A percentile compares a stretch with the other conserved stretches of the same genome.
Evolutionary conservation across 1,139 yeast genomes (phyloP).

Genomic region (Nakaseomyces nivariensis): DNA sequence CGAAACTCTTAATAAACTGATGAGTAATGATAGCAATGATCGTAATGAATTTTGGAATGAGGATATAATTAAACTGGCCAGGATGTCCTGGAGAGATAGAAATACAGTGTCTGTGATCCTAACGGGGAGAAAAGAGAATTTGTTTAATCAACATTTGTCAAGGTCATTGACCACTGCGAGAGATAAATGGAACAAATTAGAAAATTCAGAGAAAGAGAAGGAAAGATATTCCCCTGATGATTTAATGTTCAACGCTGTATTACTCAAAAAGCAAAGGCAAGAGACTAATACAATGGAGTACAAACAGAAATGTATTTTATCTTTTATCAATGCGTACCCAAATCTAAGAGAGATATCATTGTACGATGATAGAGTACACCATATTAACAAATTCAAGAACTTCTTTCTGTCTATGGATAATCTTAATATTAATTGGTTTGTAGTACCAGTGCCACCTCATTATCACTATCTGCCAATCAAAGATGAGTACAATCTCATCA

Average conservation of each 20-base stretch:
- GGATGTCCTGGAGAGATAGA: constrained; percentile 28
- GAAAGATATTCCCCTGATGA: constrained; percentile 6
- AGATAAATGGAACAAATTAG: constrained; percentile 3
- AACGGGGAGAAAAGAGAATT: constrained; percentile 33
- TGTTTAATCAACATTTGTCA: constrained; percentile 25
- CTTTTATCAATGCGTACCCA: constrained; percentile 28
- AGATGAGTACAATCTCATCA: background rate
- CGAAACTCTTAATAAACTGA: constrained; percentile 6
- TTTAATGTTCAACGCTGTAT: constrained; percentile 32
- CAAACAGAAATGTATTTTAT: constrained; percentile 31
- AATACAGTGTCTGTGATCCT: constrained; percentile 32
- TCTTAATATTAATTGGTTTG: constrained; percentile 12
- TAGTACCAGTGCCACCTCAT: constrained; percentile 15
- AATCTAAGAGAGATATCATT: constrained; percentile 28
- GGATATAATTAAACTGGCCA: constrained; percentile 31
- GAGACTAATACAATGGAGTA: constrained; percentile 29
- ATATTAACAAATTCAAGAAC: constrained; percentile 30
- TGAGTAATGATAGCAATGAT: background rate
- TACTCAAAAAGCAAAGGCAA: constrained; percentile 30
- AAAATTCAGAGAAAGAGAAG: background rate
- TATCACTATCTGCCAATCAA: constrained; percentile 3
- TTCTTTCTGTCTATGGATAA: constrained; percentile 17
- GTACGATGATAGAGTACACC: constrained; percentile 36
- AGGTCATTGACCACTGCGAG: constrained; percentile 16
- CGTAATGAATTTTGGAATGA: constrained; percentile 33